A percentile compares a stretch with the other conserved stretches of the same genome.
These are phyloP conservation scores for Geranium brycei DNA, from an alignment of 345 rosid species.

Conservation along the genomic window DNA sequence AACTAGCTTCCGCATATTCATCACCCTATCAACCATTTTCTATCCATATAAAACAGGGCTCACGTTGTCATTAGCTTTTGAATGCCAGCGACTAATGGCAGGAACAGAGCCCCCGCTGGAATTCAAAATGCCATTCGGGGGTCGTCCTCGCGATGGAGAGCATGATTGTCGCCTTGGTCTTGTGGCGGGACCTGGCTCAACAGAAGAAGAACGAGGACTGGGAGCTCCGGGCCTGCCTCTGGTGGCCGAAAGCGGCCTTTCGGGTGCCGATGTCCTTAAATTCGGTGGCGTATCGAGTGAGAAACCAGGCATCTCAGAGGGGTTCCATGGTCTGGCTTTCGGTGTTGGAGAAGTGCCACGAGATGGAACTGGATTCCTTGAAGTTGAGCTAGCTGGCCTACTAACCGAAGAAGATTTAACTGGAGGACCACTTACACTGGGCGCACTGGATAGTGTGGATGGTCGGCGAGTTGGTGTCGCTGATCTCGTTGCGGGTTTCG, in stretches of 20 bases:
- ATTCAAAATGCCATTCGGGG: constrained; percentile 22
- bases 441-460: constrained; percentile 29
- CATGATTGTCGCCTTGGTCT: constrained; percentile 28
- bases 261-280: constrained; percentile 35
- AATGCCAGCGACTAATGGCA: constrained; percentile 22
- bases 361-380: constrained; percentile 25
- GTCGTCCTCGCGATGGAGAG: constrained; percentile 49
- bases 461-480: constrained; percentile 48
- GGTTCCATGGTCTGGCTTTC: constrained; percentile 43
- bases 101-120: constrained; percentile 31
- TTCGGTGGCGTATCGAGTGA: constrained; percentile 52
- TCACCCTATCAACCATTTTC: constrained; percentile 80
- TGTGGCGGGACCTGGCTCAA: constrained; percentile 30
- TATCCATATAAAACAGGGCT: constrained; percentile 63
- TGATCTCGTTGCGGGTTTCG: constrained; percentile 36
- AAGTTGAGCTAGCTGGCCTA: constrained; percentile 24
- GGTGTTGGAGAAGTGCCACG: constrained; percentile 52
- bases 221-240: constrained; percentile 49
- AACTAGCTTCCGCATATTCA: constrained; percentile 73
- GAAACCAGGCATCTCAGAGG: constrained; percentile 44
- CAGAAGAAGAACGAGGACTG: constrained; percentile 25
- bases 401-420: constrained; percentile 36
- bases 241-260: constrained; percentile 46
- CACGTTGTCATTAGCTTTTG: constrained; percentile 43
- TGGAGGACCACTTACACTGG: constrained; percentile 21